Evolutionary conservation across 768 basidiomycete genomes (phyloP), one percentile per base, ranked within the genome.

Genomic region (Asterophora parasitica): DNA sequence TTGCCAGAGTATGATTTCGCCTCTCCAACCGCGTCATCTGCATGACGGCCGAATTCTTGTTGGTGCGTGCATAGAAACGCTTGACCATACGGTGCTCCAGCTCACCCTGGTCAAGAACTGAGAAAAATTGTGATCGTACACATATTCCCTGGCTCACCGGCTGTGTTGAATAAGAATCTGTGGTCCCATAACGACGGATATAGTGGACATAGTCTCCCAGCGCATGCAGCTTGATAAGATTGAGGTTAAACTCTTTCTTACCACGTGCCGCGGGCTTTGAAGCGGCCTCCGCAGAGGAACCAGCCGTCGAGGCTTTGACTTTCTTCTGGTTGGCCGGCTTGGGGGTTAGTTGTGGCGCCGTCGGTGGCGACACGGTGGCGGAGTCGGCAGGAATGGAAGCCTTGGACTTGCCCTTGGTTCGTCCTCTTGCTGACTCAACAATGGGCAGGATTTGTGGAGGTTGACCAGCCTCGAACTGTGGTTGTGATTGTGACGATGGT

Each of bases 151-250:
- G 27, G 43, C 56, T 33, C 42, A 71, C 65, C 15, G 52, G 44
- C 15, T 68, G 63, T 1, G 64, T 70, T 0, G 64, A 64, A 36
- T 63, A 70, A 1, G 61, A 66, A 40, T 72, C 65, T 5, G 64
- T 65, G 0, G 61, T 68, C 0, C 69, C 65, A 15, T 51, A 61
- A 0, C 20, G 2, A 1, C 33, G 32, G 10, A 69, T 66, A 1
- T 54, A 52, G 1, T 32, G 17, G 0, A 51, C 41, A 35, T 65
- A 63, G 48, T 69, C 59, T 0, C 58, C 62, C 0, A 69, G 36
- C 1, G 62, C 56, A 49, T 68, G 68, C 3, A 59, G 50, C 41
- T 69, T 69, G 52, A 61, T 65, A 0, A 61, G 65, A n/a, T 35
- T 27, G 1, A 60, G 26, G 35, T 54, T 57, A 44, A 57, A 50